Evolutionary conservation across 1,284 basidiomycete species (phyloP), one percentile per base, ranked within the genome.

Genomic region (Moesziomyces sp.): DNA sequence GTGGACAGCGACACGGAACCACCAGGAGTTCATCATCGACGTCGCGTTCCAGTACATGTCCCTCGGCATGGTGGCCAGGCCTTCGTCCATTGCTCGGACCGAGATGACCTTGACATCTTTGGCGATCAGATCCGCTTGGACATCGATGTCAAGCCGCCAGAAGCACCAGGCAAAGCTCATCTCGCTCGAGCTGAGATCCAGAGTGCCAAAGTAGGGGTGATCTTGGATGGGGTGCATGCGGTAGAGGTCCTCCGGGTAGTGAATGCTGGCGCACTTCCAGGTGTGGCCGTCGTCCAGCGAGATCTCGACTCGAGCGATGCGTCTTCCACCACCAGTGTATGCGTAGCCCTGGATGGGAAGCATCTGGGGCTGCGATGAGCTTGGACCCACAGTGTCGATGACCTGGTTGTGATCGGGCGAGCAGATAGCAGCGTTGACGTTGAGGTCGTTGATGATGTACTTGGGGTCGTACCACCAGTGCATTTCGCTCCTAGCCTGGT

Each of bases 121-220:
- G 7, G 82, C 74, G 38, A 78, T 74, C 24, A 91, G 80, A 14
- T 80, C 70, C 10, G 51, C 61, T 14, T 71, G 50, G 14, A 87
- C 58, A 2, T 85, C 74, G 6, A 89, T 83, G 0, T 86, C 79
- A 60, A 88, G 85, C 0, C 83, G 84, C 89, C 89, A 91, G 83
- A 91, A 90, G 72, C 88, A 89, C 90, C 90, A 91, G 74, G 88
- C 89, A 74, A 88, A 88, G 68, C 86, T 88, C 48, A 87, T 87
- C 53, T 90, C 89, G 11, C 86, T 85, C 23, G 87, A 86, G 0
- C 87, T 87, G 40, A 89, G 78, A 74, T 89, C 88, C 35, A 86
- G 72, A 10, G 69, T 81, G 40, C 86, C 86, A 76, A 84, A 86
- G 72, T 77, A 79, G 0, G 76, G 74, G 35, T 81, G 79, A 24